Percentiles rank a stretch among this genome's conserved stretches.
Conservation (phyloP, 805 yeast species). For the Sporopachydermia quercuum region DNA sequence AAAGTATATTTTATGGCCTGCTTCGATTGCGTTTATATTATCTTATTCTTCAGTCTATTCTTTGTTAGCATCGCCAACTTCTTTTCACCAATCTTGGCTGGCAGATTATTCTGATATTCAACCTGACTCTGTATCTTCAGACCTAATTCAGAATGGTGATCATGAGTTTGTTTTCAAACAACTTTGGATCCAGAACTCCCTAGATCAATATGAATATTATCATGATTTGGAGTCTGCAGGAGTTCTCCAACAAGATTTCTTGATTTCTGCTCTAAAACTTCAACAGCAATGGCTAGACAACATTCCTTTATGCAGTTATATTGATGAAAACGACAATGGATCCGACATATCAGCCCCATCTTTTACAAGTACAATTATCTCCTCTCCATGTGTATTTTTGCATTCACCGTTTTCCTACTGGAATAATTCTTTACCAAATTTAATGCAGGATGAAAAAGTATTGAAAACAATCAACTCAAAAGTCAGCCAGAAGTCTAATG, state of each 20-base stretch:
- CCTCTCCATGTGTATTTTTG: slow-evolving; percentile 11
- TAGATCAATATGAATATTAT: slow-evolving; percentile 12
- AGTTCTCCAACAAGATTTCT: slow-evolving; percentile 23
- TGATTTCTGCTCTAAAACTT: slow-evolving; percentile 20
- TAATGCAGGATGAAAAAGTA: slow-evolving; percentile 20
- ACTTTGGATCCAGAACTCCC: slow-evolving; percentile 19
- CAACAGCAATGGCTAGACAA: slow-evolving; percentile 20
- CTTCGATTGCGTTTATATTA: slow-evolving; percentile 28
- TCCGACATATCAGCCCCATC: no score
- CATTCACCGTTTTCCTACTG: slow-evolving; percentile 31
- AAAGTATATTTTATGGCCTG: slow-evolving; percentile 33
- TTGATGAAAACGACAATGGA: not conserved
- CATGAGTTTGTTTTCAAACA: slow-evolving; percentile 19
- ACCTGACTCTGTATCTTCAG: slow-evolving; percentile 8
- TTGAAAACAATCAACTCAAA: slow-evolving; percentile 25
- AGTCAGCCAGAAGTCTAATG: slow-evolving; percentile 8
- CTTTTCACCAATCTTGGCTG: slow-evolving; percentile 4
- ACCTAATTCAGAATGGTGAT: slow-evolving; percentile 8
- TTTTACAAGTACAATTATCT: no score
- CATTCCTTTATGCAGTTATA: slow-evolving; percentile 6
- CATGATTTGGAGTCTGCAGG: slow-evolving; percentile 9
- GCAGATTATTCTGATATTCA: slow-evolving; percentile 5
- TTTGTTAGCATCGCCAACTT: slow-evolving; percentile 15
- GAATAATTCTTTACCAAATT: slow-evolving; percentile 19
- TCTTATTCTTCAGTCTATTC: slow-evolving; percentile 34